Evolutionary conservation across 306 rosid species (phyloP), one percentile per base, ranked within the genome.

Genomic region (Adenanthera pavonina): DNA sequence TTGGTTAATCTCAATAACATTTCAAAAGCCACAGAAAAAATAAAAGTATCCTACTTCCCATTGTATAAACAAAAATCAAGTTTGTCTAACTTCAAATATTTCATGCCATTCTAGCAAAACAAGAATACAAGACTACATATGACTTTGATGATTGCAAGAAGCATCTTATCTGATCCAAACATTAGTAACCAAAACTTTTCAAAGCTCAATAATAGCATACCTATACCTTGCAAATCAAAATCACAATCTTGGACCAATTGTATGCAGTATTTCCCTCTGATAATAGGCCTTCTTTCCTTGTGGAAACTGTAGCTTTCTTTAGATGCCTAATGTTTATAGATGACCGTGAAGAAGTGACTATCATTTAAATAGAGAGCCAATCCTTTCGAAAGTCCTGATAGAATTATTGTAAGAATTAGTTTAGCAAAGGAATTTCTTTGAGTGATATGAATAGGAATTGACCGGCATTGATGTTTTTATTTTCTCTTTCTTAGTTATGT

Each of bases 281-380:
- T 75, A 95, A 79, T 69, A 95, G 76, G 82, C 99, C 99, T 87
- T 95, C 99, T 87, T 95, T 95, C 78, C 99, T 98, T 2, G 99
- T 92, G 73, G 99, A 93, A 52, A 93, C 93, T 78, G 99, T 95
- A 79, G 99, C 99, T 91, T 92, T 95, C 92, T 95, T 98, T 91
- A 95, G 87, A 83, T 95, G 98, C 89, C 99, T 87, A 80, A 95
- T 93, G 89, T 93, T 95, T 88, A 89, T 95, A 80, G 97, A 89
- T 67, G 99, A 93, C 38, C 99, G 93, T 6, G 99, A 95, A 74
- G 99, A 95, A 15, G 99, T 95, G 70, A 90, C 97, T 78, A 92
- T 83, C 97, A 95, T 92, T 89, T 93, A 87, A 77, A 93, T 86
- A 20, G 90, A 90, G 59, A 95, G 89, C 99, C 99, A 95, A 81